These are phyloP conservation scores for Thozetella sp. DNA, from an alignment of 495 filamentous ascomycete species.

Conservation along the genomic window DNA sequence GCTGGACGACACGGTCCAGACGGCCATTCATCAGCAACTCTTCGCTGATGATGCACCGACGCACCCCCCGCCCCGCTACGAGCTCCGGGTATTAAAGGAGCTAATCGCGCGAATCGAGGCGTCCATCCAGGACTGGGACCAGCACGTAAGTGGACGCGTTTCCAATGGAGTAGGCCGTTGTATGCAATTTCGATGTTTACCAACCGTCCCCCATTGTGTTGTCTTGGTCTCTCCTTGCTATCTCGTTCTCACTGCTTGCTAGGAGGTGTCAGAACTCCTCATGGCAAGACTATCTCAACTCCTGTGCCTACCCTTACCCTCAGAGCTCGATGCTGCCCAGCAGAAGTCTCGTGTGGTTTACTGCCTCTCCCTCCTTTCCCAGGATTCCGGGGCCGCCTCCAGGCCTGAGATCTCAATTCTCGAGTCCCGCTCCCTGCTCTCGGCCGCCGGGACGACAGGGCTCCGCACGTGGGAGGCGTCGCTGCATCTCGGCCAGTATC, in stretches of 20 bases:
- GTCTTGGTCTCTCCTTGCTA: constrained; percentile 19
- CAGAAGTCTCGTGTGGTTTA: constrained; percentile 79
- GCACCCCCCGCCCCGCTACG: constrained; percentile 68
- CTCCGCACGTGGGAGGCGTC: constrained; percentile 93
- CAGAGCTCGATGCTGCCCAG: constrained; percentile 65
- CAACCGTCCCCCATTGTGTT: background rate
- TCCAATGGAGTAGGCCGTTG: background rate
- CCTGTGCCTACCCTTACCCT: constrained; percentile 58
- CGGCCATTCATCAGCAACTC: constrained; percentile 60
- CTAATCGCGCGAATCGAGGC: constrained; percentile 67
- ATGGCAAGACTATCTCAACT: constrained; percentile 61
- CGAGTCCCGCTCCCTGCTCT: constrained; percentile 76
- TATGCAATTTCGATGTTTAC: too few relatives aligned
- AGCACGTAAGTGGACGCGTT: constrained; percentile 68
- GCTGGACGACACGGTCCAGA: constrained; percentile 53
- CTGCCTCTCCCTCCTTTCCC: constrained; percentile 42
- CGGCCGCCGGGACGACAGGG: constrained; percentile 78
- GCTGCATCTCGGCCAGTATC: constrained; percentile 79
- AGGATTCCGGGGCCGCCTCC: constrained; percentile 1
- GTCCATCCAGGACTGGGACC: constrained; percentile 72
- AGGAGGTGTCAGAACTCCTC: constrained; percentile 80
- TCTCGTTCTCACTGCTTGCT: constrained; percentile 1
- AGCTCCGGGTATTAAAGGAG: constrained; percentile 70
- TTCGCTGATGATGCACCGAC: constrained; percentile 57
- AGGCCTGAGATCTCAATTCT: constrained; percentile 52